Base-by-base conservation (phyloP, 1,284 basidiomycete genomes). In the Cutaneotrichosporon mucoides region DNA sequence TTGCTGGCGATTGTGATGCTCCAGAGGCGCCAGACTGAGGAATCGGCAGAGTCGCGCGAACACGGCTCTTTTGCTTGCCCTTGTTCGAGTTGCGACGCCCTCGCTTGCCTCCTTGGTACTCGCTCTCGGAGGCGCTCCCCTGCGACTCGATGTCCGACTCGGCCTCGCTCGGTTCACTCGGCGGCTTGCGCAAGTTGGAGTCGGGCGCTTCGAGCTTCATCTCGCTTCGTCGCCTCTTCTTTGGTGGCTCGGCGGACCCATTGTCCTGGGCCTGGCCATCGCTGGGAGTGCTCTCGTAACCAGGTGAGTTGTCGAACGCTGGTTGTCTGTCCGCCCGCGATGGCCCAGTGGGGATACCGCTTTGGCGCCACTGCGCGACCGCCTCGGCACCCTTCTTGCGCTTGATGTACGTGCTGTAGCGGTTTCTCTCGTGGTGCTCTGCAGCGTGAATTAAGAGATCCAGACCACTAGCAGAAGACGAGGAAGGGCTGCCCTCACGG, bases 331-430 rank as follows among this genome's bases (percentile, higher is more conserved):
- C 15, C 24, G 24, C 24, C 13, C 50, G 37, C 37, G 50, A n/a
- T 2, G 56, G 46, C 43, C 72, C 72, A 4, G 68, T 60, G 0
- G 73, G 72, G 35, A 73, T 73, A 15, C 71, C 72, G 12, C 60
- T 65, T 13, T 66, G 66, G 34, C 75, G 68, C 75, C 75, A 76
- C 57, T 76, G 72, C n/a, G 70, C 72, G 0, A 76, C 75, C 0
- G 72, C 72, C 50, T 76, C 73, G 9, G 72, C 71, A 5, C 74
- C 74, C 1, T 68, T 71, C 60, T 73, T 74, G 13, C 75, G 67
- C 56, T 75, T 75, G 12, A 69, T 68, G 44, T 72, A 71, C 12
- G 56, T 47, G 46, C 50, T 58, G 56, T 60, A 56, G 10, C 46
- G 34, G 34, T 48, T n/a, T 16, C 59, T 57, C 10, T 64, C 54